These are phyloP conservation scores for Crataegus laevigata DNA, from an alignment of 306 rosid genomes.

Conservation along the genomic window DNA sequence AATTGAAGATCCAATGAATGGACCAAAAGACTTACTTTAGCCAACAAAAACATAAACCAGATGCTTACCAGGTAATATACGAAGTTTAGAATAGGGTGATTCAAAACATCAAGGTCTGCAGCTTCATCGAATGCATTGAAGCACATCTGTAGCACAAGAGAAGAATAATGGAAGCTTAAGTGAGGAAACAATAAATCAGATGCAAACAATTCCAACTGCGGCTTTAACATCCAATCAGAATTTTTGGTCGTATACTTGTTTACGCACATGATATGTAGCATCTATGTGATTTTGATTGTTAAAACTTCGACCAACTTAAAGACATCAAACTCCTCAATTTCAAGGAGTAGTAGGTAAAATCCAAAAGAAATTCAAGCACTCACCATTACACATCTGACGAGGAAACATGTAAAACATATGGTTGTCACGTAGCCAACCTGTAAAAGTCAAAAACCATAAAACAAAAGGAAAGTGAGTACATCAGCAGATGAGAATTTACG, in stretches of 20 bases:
- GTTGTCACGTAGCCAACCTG: slow-evolving; percentile 99
- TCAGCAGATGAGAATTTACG: background rate
- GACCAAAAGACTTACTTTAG: background rate
- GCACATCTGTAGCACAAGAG: slow-evolving; percentile 59
- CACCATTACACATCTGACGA: slow-evolving; percentile 89
- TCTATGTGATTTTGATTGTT: background rate
- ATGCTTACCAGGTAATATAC: slow-evolving; percentile 73
- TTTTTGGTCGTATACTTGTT: background rate
- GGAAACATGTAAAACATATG: slow-evolving; percentile 92
- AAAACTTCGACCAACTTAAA: background rate
- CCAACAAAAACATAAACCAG: slow-evolving; percentile 4
- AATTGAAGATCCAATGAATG: background rate
- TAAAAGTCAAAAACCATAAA: slow-evolving; percentile 19
- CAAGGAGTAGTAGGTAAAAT: background rate
- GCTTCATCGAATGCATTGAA: slow-evolving; percentile 72
- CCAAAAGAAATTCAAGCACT: slow-evolving; percentile 27
- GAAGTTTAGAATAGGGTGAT: slow-evolving; percentile 86
- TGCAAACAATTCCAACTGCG: background rate
- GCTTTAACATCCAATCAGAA: background rate
- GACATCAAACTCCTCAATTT: background rate
- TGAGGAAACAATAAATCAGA: background rate
- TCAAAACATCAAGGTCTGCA: slow-evolving; percentile 86
- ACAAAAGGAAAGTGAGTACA: background rate
- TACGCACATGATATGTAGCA: background rate
- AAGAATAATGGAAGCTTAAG: slow-evolving; percentile 5